A percentile compares a stretch with the other conserved stretches of the same genome.
Conservation (phyloP, 257 asterid genomes). For the Petunia axillaris region DNA sequence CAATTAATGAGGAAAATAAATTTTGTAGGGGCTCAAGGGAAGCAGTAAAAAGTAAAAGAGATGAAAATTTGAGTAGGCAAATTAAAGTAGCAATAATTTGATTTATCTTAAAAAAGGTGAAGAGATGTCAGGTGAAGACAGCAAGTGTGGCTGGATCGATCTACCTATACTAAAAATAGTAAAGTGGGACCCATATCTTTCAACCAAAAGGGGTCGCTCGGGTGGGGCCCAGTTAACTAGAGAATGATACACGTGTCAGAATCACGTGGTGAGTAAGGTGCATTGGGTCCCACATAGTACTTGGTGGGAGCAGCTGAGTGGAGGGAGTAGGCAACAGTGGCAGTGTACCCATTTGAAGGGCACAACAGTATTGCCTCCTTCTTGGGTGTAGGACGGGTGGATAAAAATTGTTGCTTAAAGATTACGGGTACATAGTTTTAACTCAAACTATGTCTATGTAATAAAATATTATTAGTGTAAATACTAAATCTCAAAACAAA, state of each 20-base stretch:
- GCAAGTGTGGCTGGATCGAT: constrained; percentile 28
- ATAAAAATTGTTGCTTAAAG: too few relatives aligned
- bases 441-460: too few relatives aligned
- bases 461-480: too few relatives aligned
- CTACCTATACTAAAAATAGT: constrained; percentile 34
- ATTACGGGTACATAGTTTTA: too few relatives aligned
- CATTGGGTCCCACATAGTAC: too few relatives aligned
- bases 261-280: constrained; percentile 31
- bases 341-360: too few relatives aligned
- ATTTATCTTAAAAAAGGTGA: background rate
- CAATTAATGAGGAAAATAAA: too few relatives aligned
- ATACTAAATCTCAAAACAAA: too few relatives aligned
- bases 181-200: constrained; percentile 7
- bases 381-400: too few relatives aligned
- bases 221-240: background rate
- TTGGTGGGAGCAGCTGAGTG: background rate
- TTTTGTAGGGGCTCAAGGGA: background rate
- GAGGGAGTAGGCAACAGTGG: too few relatives aligned
- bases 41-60: background rate
- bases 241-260: constrained; percentile 32
- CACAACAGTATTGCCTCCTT: too few relatives aligned
- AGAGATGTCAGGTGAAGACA: constrained; percentile 15
- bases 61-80: background rate
- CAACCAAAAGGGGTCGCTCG: background rate
- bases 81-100: background rate